Conservation (phyloP, 371 early-diverging fungal species). For the Chytridium lagenaria region DNA sequence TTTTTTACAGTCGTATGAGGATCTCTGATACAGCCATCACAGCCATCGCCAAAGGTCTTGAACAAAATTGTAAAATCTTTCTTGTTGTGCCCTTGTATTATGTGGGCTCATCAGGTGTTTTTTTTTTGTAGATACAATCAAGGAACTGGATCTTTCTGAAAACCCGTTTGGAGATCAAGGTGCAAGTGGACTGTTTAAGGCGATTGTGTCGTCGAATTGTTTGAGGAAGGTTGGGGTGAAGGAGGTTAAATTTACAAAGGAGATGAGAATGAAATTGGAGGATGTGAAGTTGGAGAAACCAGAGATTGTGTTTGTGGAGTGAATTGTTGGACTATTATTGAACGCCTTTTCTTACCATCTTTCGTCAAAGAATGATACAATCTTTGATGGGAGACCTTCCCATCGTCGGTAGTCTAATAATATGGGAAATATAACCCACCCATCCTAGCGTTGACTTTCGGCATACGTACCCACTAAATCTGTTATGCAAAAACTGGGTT, state of each 20-base stretch:
- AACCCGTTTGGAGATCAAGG: slow-evolving; percentile 48
- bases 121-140: slow-evolving; percentile 33
- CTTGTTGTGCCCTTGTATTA: neutral
- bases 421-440: no score
- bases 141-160: slow-evolving; percentile 47
- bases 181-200: slow-evolving; percentile 45
- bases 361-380: no score
- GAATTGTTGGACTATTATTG: slow-evolving; percentile 1
- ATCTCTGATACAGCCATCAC: slow-evolving; percentile 41
- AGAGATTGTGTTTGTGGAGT: slow-evolving; percentile 40
- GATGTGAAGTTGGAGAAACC: slow-evolving; percentile 49
- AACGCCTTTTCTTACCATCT: neutral
- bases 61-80: slow-evolving; percentile 41
- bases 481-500: no score
- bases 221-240: slow-evolving; percentile 33
- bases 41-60: slow-evolving; percentile 44
- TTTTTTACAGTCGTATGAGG: slow-evolving; percentile 41
- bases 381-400: no score
- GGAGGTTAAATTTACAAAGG: slow-evolving; percentile 45
- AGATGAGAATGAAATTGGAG: slow-evolving; percentile 41
- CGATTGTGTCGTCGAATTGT: slow-evolving; percentile 38
- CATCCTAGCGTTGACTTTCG: no score
- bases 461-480: no score
- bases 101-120: neutral
- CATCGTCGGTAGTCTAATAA: no score